Base-by-base conservation (phyloP, 2,329 filamentous ascomycete genomes). In the Rhytidhysteron rufulum region DNA sequence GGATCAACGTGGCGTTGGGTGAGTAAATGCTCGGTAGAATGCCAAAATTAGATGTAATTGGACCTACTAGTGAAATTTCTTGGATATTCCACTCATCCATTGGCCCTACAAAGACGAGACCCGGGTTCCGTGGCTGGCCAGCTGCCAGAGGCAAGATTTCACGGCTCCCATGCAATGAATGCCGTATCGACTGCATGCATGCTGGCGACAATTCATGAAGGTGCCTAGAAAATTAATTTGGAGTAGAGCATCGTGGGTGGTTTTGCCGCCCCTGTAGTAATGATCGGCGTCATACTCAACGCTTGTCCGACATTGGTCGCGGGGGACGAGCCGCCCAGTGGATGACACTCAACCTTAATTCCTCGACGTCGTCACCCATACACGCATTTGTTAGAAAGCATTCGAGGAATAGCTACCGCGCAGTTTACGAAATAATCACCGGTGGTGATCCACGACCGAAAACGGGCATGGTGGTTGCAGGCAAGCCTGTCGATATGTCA, bases 261-360 rank as follows among this genome's bases (percentile, higher is more conserved):
- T 53, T 57, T 54, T 57, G 31, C 54, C 53, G 43, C 33, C 21
- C 48, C 41, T 31, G 41, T 33, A 52, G 47, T 41, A 60, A 52
- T 21, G 52, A 60, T 55, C 50, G 31, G 39, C 53, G 48, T 45
- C 46, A 50, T 44, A 39, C 34, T 45, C 47, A 50, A 50, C 49
- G 39, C 41, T 51, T 47, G 46, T 43, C 30, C 22, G 24, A 30
- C 29, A 29, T 15, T 34, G 48, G 48, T 43, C 48, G 40, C 39
- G 34, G 37, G 42, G 43, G 37, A 48, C 24, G 24, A 27, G 47
- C 44, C 48, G 46, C 46, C 47, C 49, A 47, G 50, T 47, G 50
- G 43, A 39, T 31, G 41, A 43, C 42, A 21, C 41, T 38, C 40
- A 52, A 54, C 48, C 49, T 51, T 53, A 51, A 54, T 54, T 51